Evolutionary conservation across 805 yeast species (phyloP), one percentile per base, ranked within the genome.

Genomic region (Hermanozyma aechmeae): DNA sequence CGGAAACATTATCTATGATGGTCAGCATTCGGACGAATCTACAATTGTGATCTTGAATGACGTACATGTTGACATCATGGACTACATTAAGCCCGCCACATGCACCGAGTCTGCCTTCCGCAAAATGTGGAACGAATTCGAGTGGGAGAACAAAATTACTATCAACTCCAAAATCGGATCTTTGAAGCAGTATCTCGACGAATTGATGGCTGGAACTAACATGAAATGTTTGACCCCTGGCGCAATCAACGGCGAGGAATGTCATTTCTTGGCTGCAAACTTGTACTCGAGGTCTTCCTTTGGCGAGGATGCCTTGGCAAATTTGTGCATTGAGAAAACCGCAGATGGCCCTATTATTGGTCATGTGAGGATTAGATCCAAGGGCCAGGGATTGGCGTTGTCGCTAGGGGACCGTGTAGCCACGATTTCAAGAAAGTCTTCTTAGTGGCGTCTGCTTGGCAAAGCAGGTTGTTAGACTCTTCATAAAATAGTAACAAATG

Each of bases 121-220:
- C 50, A 73, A 77, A 47, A 89, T 87, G 97, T 92, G 99, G 99
- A 85, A 86, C 53, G 96, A 87, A 54, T 92, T 93, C 52, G 99
- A 92, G 61, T 92, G 98, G 98, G 98, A 92, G 59, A 92, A 92
- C 65, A 92, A 92, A 65, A 87, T 92, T 44, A 82, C 87, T 35
- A 82, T 92, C 51, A 77, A 79, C 42, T 75, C 93, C 2, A 69
- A 66, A 30, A 64, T 78, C 39, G 54, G 70, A 18, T 60, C 83
- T 2, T 68, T 93, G 48, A 77, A 79, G 49, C 82, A 73, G 26
- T 92, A 84, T 57, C 65, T 92, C 54, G 80, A 77, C 35, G 78
- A 72, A 46, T 62, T 92, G 43, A 61, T 82, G 61, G 62, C 68
- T 33, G 87, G 84, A 27, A 92, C 98, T 4, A 87, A 89, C 56